Percentiles rank a stretch among this genome's conserved stretches.
Evolutionary conservation across 192 early-diverging fungal species (phyloP).

Genomic region (Entomortierella parvispora): DNA sequence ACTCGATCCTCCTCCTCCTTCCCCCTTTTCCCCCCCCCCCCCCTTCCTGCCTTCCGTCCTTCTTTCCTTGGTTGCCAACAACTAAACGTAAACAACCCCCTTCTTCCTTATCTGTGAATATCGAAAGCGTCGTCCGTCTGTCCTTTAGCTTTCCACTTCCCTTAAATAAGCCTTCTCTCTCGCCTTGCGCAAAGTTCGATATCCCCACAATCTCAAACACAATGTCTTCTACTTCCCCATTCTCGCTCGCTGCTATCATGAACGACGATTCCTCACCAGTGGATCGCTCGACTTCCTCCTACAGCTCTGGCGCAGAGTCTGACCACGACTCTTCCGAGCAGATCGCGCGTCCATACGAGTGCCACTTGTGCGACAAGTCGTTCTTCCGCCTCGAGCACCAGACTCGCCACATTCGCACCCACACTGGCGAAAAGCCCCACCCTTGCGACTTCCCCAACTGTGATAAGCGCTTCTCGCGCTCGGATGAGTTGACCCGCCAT

Average conservation of each 20-base stretch:
- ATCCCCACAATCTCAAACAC: not conserved
- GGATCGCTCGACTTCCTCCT: conserved; percentile 10
- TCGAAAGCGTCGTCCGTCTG: no score
- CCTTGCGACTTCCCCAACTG: conserved; percentile 80
- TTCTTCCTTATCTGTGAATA: conserved; percentile 2
- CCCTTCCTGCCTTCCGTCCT: not conserved
- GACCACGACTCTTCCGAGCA: conserved; percentile 34
- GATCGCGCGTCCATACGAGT: conserved; percentile 73
- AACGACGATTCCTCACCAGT: conserved; percentile 31
- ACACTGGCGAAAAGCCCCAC: conserved; percentile 89
- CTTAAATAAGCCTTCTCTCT: no score
- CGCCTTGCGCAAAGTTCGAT: no score
- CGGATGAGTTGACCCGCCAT: conserved; percentile 84
- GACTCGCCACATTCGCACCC: conserved; percentile 83
- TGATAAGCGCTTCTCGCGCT: conserved; percentile 81
- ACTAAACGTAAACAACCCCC: no score
- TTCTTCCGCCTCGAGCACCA: conserved; percentile 84
- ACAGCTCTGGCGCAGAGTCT: conserved; percentile 25
- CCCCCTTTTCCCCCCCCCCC: not conserved
- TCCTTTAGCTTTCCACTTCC: no score
- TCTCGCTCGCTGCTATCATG: conserved; percentile 50
- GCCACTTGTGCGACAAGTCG: conserved; percentile 76
- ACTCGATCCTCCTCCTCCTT: not conserved
- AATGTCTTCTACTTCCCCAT: conserved; percentile 37
- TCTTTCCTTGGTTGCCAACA: no score